Evolutionary conservation across 192 early-diverging fungal species (phyloP), one percentile per base, ranked within the genome.

Genomic region (Backusella australiensis): DNA sequence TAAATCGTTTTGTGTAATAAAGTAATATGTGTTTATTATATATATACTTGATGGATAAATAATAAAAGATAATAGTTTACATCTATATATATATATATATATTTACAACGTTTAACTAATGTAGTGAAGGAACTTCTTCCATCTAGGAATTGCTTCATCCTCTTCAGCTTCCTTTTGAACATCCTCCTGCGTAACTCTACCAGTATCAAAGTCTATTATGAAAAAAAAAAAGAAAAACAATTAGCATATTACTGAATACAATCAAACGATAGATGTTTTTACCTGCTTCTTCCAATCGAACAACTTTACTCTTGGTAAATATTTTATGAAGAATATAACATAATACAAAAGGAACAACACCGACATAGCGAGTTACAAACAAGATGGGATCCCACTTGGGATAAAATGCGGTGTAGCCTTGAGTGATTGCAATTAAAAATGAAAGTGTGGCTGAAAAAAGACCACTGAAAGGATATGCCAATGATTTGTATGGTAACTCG

Each of bases 401-500:
- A 71, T 75, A 80, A 78, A 81, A 89, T 36, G 82, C 85, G 12
- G 71, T 81, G 68, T 88, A 91, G 15, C 73, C 91, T 73, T 92
- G 91, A 23, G 88, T 90, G 4, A 92, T 52, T 32, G 89, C 81
- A 63, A 92, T 91, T 32, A 91, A 75, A 12, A 78, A 39, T 32
- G 90, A 89, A 53, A 95, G 78, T 6, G 76, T 34, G 59, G 91
- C 67, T 2, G 94, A 88, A 68, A 90, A 89, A 59, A 91, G 82
- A 17, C 91, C 90, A 2, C 90, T 89, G 65, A 87, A 89, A 4
- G 94, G 93, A 72, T 88, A 93, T 42, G 89, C 84, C 4, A 86
- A 83, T 1, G 95, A 88, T 8, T 75, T 75, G 73, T 93, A 96
- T 0, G 93, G 92, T 42, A 96, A 83, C 34, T 88, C 84, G 6